Evolutionary conservation across 257 asterid species (phyloP), one percentile per base, ranked within the genome.

Genomic region (Solanum megistacrolobum): DNA sequence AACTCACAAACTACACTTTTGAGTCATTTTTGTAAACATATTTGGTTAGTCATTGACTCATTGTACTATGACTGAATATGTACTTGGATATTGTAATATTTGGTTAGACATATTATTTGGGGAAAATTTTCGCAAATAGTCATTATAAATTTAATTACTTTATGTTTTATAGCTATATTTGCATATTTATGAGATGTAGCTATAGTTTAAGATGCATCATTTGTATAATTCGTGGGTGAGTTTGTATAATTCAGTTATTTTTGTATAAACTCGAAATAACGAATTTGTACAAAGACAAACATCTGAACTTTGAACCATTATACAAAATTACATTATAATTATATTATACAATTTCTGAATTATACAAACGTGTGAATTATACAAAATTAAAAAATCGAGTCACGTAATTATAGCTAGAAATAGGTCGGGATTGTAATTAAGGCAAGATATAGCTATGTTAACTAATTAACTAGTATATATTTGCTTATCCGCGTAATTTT

Each of bases 161-260:
- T 41, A 55, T 55, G 23, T 55, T 18, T 1, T 55, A 55, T 7
- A 55, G n/a, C 9, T 55, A 55, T 55, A 55, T 55, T 6, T 6
- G 23, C 3, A 55, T 55, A 55, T 55, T 55, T 55, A 55, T 55
- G 62, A 2, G n/a, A 6, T 20, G n/a, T 55, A 55, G 23, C 0
- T 55, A 55, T 55, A 55, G 65, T 6, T 55, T 18, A 55, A 55
- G 4, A 55, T 18, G n/a, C 10, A 55, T 55, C 1, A 55, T 55
- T 55, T 55, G 10, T 18, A 55, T 18, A 6, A 18, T 55, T 55
- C 0, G 11, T 0, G 0, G 10, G n/a, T 55, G 11, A 18, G 1
- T 55, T 55, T 55, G n/a, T 55, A 55, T 55, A 55, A 18, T 55
- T 55, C 1, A 20, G 10, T 18, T 55, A 55, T 55, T 55, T 55